Evolutionary conservation across 352 stramenopile genomes (phyloP).

Genomic region (Phytophthora pseudosyringae): DNA sequence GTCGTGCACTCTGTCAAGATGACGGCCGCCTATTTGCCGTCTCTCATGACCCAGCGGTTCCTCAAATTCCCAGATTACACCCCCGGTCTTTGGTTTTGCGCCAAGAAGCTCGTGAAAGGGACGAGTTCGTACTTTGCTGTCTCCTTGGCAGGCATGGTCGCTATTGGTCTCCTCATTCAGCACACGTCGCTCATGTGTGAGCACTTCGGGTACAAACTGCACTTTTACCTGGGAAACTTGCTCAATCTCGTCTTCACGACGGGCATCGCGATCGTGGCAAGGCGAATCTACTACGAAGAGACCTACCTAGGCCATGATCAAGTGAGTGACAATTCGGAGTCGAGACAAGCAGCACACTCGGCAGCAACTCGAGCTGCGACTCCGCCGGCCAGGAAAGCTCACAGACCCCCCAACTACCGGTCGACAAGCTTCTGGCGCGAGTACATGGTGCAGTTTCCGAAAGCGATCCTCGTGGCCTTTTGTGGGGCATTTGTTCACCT

Average conservation of each 20-base stretch:
- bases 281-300: constrained; percentile 27
- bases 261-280: constrained; percentile 4
- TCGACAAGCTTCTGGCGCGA: constrained; percentile 11
- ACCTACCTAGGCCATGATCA: constrained; percentile 14
- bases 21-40: constrained; percentile 22
- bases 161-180: constrained; percentile 21
- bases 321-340: neutral
- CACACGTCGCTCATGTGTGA: constrained; percentile 21
- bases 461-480: neutral
- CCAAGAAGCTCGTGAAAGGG: constrained; percentile 11
- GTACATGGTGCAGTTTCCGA: neutral
- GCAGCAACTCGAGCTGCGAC: neutral
- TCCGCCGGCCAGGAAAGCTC: neutral
- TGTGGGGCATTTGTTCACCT: constrained; percentile 37
- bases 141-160: constrained; percentile 10
- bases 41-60: constrained; percentile 23
- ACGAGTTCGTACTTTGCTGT: constrained; percentile 10
- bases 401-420: constrained; percentile 9
- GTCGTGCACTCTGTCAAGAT: constrained; percentile 13
- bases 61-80: constrained; percentile 8
- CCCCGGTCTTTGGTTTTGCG: constrained; percentile 21
- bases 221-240: constrained; percentile 39
- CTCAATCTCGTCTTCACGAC: constrained; percentile 24
- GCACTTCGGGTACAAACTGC: constrained; percentile 26
- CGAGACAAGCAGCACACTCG: neutral